Conservation (phyloP, 768 basidiomycete species). For the Lactarius trivialis region DNA sequence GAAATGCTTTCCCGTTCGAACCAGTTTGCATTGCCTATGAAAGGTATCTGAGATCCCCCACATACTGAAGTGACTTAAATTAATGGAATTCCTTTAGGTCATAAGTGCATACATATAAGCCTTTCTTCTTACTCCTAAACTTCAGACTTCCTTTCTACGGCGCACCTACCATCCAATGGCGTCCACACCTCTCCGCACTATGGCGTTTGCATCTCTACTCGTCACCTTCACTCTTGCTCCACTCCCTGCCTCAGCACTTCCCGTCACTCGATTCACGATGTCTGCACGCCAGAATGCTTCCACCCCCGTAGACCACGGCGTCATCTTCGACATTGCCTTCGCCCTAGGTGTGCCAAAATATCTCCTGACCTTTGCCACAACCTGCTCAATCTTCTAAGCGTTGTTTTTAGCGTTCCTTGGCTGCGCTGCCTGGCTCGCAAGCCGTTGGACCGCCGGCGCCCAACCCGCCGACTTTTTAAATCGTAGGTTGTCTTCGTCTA, state of each 20-base stretch:
- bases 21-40: background rate
- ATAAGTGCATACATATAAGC: background rate
- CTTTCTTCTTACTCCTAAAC: background rate
- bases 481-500: background rate
- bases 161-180: background rate
- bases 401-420: background rate
- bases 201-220: background rate
- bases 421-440: background rate
- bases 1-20: background rate
- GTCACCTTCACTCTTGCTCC: background rate
- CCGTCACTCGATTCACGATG: background rate
- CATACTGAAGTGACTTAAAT: background rate
- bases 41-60: background rate
- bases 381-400: background rate
- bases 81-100: background rate
- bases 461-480: background rate
- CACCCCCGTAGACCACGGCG: background rate
- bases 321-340: background rate
- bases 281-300: background rate
- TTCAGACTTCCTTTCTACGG: background rate
- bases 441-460: background rate
- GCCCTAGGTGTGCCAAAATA: background rate
- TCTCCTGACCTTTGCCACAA: background rate
- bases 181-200: background rate
- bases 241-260: background rate